Evolutionary conservation across 352 stramenopile genomes (phyloP).

Genomic region (Globisporangium viniferum): DNA sequence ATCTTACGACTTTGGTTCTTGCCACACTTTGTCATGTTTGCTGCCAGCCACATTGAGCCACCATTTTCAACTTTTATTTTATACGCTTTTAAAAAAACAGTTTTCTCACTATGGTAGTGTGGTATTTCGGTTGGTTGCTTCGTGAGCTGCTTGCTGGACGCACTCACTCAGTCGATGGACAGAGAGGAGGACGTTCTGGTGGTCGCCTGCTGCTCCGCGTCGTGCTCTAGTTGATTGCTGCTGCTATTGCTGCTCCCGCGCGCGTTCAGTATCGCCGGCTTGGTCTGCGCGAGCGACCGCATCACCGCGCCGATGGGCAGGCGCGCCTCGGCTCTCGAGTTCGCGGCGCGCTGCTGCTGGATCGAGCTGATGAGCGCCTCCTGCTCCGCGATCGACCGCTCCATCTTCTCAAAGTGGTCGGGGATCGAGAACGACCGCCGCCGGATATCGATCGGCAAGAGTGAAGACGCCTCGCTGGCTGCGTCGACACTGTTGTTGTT

Average conservation of each 20-base stretch:
- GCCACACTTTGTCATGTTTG: too few species aligned
- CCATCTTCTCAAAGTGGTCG: slow-evolving; percentile 47
- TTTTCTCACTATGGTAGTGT: not conserved
- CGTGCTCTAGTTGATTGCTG: not conserved
- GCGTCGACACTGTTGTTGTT: slow-evolving; percentile 4
- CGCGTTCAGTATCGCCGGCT: not conserved
- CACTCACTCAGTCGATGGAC: not conserved
- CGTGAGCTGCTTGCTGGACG: not conserved
- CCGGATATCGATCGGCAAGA: slow-evolving; percentile 20
- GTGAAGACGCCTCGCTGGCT: not conserved
- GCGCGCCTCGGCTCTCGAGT: slow-evolving; percentile 7
- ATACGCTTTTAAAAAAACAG: not conserved
- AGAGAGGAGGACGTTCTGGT: not conserved
- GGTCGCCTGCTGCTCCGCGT: not conserved
- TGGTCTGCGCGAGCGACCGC: slow-evolving; percentile 12
- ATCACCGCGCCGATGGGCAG: slow-evolving; percentile 22
- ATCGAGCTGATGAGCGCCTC: slow-evolving; percentile 58
- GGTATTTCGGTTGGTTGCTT: not conserved
- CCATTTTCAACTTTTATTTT: not conserved
- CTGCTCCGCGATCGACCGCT: slow-evolving; percentile 65
- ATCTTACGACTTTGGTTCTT: too few species aligned
- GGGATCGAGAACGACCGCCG: slow-evolving; percentile 47
- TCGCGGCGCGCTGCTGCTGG: slow-evolving; percentile 36
- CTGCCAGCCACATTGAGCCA: too few species aligned
- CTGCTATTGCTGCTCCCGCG: not conserved